A percentile compares a stretch with the other conserved stretches of the same genome.
phyloP scores from a whole-genome alignment of 140 eudicot genomes.

The Oenanthe javanica region DNA sequence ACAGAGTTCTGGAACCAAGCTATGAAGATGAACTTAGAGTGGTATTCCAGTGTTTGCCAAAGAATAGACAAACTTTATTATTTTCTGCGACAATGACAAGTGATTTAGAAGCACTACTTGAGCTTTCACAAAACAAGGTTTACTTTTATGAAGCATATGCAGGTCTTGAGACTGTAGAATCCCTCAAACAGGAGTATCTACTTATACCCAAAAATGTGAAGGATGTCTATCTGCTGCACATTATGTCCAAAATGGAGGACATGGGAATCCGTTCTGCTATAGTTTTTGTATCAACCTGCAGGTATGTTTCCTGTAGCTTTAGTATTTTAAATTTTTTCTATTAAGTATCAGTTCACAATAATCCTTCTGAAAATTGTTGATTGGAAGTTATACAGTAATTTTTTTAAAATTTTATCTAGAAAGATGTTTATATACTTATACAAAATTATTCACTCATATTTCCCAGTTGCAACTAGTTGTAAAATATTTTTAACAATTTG shows the following conservation, averaged over 20 bases:
- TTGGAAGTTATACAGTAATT: not conserved
- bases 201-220: conserved; percentile 61
- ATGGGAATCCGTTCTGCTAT: conserved; percentile 75
- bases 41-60: conserved; percentile 65
- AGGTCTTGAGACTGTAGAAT: conserved; percentile 76
- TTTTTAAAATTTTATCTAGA: not conserved
- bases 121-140: conserved; percentile 74
- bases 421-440: not conserved
- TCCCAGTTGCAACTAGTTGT: not conserved
- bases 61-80: conserved; percentile 64
- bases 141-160: conserved; percentile 74
- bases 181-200: conserved; percentile 77
- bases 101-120: conserved; percentile 62
- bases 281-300: conserved; percentile 76
- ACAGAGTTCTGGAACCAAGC: conserved; percentile 75
- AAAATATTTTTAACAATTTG: not conserved
- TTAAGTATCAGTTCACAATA: too few species aligned
- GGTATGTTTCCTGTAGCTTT: conserved; percentile 27
- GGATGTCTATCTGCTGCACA: conserved; percentile 62
- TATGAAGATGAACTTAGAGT: conserved; percentile 72
- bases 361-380: not conserved
- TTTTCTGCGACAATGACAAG: conserved; percentile 93
- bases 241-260: conserved; percentile 67
- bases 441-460: not conserved
- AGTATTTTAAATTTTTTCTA: not conserved